A percentile compares a stretch with the other conserved stretches of the same genome.
These are phyloP conservation scores for Cryptococcus hybrid DNA, from an alignment of 1,284 basidiomycete species.

Conservation along the genomic window DNA sequence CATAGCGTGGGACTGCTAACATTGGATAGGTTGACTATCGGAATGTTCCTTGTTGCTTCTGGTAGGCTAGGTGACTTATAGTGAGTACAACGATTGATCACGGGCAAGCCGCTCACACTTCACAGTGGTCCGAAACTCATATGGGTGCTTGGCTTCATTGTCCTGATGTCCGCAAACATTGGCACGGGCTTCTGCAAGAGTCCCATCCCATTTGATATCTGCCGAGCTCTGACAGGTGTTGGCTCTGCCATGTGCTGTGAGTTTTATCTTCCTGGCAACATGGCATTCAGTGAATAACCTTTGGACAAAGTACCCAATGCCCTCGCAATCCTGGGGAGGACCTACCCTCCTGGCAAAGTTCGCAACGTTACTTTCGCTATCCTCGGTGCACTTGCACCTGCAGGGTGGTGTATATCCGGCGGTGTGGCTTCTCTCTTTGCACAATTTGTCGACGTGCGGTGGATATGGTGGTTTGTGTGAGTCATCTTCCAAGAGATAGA, in stretches of 20 bases:
- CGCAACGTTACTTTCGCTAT: slow-evolving; percentile 29
- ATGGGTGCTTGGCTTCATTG: slow-evolving; percentile 11
- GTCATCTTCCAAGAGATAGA: slow-evolving; percentile 1
- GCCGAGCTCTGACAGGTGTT: slow-evolving; percentile 28
- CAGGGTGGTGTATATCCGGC: slow-evolving; percentile 28
- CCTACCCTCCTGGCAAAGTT: slow-evolving; percentile 23
- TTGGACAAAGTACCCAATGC: slow-evolving; percentile 23
- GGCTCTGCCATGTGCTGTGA: slow-evolving; percentile 27
- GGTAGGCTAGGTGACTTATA: slow-evolving; percentile 31
- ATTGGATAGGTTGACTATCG: slow-evolving; percentile 19
- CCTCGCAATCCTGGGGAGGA: slow-evolving; percentile 26
- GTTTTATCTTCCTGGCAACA: not conserved
- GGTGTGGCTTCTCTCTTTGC: slow-evolving; percentile 22
- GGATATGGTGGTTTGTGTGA: slow-evolving; percentile 34
- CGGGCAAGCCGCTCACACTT: not conserved
- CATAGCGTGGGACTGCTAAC: too few relatives aligned
- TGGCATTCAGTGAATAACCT: not conserved
- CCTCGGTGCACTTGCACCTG: not conserved
- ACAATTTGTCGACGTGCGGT: slow-evolving; percentile 12
- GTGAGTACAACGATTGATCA: slow-evolving; percentile 7
- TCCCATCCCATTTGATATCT: slow-evolving; percentile 6
- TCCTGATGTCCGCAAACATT: slow-evolving; percentile 16
- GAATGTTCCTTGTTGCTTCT: slow-evolving; percentile 28
- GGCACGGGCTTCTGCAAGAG: slow-evolving; percentile 21
- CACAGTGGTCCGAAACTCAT: slow-evolving; percentile 19